These are phyloP conservation scores for Microdochium paspali DNA, from an alignment of 2,329 filamentous ascomycete genomes.

Conservation along the genomic window DNA sequence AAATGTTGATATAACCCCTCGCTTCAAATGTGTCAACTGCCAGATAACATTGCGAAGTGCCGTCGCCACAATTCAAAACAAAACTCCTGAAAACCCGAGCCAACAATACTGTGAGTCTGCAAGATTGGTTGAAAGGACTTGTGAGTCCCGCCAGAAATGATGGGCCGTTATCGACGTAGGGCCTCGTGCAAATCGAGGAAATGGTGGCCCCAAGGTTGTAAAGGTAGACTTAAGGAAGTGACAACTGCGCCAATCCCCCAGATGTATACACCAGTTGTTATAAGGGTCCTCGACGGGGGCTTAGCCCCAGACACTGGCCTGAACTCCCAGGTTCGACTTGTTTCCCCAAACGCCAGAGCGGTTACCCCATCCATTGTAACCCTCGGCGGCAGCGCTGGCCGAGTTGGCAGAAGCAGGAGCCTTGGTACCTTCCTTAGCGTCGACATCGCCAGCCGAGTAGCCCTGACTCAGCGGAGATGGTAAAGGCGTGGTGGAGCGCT, in stretches of 20 bases:
- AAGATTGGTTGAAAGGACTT: too few species aligned
- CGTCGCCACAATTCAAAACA: background rate
- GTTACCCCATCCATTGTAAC: constrained; percentile 63
- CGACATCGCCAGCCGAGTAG: constrained; percentile 49
- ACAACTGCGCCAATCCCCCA: too few species aligned
- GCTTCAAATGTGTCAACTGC: background rate
- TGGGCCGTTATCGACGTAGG: background rate
- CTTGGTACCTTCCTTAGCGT: constrained; percentile 16
- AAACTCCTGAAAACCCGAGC: background rate
- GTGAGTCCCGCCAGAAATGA: too few species aligned
- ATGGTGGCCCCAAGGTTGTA: background rate
- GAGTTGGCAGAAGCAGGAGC: constrained; percentile 51
- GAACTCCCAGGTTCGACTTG: constrained; percentile 71
- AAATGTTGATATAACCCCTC: background rate
- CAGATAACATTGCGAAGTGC: background rate
- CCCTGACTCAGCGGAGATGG: constrained; percentile 80
- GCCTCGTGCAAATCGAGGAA: background rate
- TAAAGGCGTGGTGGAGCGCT: constrained; percentile 81
- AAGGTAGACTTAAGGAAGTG: too few species aligned
- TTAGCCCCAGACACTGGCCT: constrained; percentile 96
- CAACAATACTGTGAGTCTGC: too few species aligned
- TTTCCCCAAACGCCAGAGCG: constrained; percentile 79
- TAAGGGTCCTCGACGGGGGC: too few species aligned
- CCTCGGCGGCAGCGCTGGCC: constrained; percentile 31
- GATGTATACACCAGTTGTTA: too few species aligned